A percentile compares a stretch with the other conserved stretches of the same genome.
phyloP scores from a whole-genome alignment of 2,329 filamentous ascomycete genomes.

The Fusarium haematococcum region DNA sequence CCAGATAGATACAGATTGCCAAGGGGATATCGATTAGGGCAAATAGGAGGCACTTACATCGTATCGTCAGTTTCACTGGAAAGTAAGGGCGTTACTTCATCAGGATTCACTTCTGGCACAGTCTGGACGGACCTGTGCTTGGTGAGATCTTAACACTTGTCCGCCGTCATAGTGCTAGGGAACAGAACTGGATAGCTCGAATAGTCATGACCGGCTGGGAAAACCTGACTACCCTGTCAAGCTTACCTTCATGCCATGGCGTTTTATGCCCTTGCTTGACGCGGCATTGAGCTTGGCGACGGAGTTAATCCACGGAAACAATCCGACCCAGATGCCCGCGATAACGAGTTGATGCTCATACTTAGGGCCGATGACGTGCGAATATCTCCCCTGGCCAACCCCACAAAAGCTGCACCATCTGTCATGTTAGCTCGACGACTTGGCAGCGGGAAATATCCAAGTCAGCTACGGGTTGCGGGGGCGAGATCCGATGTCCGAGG shows the following conservation, averaged over 20 bases:
- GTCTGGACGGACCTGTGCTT: neutral
- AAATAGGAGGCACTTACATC: neutral
- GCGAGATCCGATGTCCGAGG: neutral
- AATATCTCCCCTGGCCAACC: neutral
- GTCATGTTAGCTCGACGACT: neutral
- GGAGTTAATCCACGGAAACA: neutral
- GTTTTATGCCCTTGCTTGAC: neutral
- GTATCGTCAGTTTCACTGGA: neutral
- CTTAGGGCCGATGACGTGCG: neutral
- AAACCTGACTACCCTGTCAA: neutral
- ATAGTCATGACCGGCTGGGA: neutral
- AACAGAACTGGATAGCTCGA: neutral
- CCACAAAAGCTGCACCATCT: neutral
- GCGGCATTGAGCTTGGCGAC: neutral
- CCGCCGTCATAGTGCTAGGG: neutral
- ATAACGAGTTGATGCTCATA: neutral
- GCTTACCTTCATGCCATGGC: neutral
- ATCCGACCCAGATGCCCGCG: neutral
- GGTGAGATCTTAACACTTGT: neutral
- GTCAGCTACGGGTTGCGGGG: neutral
- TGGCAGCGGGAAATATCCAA: neutral
- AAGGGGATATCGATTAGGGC: neutral
- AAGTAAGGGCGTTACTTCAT: neutral
- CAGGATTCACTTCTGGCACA: neutral
- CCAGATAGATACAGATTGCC: neutral